A percentile compares a stretch with the other conserved stretches of the same genome.
Conservation (phyloP, 192 early-diverging fungal genomes). For the Lobosporangium transversale region DNA sequence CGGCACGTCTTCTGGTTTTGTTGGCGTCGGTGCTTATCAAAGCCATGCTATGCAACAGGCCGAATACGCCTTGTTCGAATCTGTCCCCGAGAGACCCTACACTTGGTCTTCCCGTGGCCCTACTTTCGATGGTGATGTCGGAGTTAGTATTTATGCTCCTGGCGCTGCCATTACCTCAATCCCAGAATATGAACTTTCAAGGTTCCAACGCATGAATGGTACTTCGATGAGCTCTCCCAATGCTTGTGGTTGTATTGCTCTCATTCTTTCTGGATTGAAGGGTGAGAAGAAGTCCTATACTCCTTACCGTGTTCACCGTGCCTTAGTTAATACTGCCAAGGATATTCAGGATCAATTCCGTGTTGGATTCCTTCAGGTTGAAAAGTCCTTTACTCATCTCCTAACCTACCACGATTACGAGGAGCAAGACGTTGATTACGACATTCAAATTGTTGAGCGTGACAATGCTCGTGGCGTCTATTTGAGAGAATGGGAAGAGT, state of each 20-base stretch:
- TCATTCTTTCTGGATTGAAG: conserved; percentile 90
- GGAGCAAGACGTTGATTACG: conserved; percentile 78
- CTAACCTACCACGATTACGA: conserved; percentile 61
- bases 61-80: conserved; percentile 85
- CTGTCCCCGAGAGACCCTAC: conserved; percentile 80
- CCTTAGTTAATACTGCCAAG: conserved; percentile 79
- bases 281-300: conserved; percentile 70
- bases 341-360: conserved; percentile 81
- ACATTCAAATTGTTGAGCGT: conserved; percentile 39
- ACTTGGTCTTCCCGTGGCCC: conserved; percentile 95
- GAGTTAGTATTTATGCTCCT: conserved; percentile 85
- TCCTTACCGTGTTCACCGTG: conserved; percentile 86
- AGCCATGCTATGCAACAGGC: conserved; percentile 86
- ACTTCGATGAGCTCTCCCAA: conserved; percentile 95
- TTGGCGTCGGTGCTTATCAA: conserved; percentile 94
- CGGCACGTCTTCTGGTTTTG: conserved; percentile 75
- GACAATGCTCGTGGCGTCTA: conserved; percentile 84
- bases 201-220: conserved; percentile 86
- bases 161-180: conserved; percentile 93
- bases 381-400: conserved; percentile 86
- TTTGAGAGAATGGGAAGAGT: conserved; percentile 81
- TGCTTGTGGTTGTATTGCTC: conserved; percentile 84
- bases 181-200: conserved; percentile 80
- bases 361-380: conserved; percentile 88
- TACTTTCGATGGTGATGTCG: conserved; percentile 82